Base-by-base conservation (phyloP, 768 basidiomycete species). In the Pholiota molesta region DNA sequence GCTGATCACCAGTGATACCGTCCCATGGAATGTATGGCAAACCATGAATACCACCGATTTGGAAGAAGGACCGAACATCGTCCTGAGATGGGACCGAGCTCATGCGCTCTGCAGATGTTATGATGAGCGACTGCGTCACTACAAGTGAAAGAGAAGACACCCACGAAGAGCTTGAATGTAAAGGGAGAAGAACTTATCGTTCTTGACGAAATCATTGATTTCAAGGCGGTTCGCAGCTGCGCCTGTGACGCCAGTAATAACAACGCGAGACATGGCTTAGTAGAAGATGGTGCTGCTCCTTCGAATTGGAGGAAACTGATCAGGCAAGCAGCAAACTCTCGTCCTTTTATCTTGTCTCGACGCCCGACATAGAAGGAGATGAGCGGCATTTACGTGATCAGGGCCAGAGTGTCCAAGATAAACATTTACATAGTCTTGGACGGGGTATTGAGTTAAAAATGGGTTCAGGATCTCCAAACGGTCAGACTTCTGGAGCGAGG, bases 11-110 rank as follows among this genome's bases (percentile, higher is more conserved):
- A 6, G 74, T 77, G 11, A 76, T 71, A 14, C 75, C 79, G 55
- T 82, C 76, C 82, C 82, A 86, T 0, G 69, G 64, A 9, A 71
- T 68, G 60, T 75, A 79, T 0, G 85, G 85, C 23, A 79, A 66
- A 6, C 84, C 85, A 62, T 86, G 85, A 60, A 86, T 84, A 17
- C 82, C 82, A 3, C 73, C 77, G 42, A 86, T 74, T 49, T 75
- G 72, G 70, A 80, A 82, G 69, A 75, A 81, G 16, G 83, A 83
- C 31, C 55, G 65, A 1, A 74, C 55, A 5, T 77, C 62, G 40
- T 35, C 55, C 64, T 82, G 78, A 0, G 57, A 13, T 2, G 13
- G 69, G 33, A 31, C 70, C 61, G 49, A 59, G 47, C 70, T 73
- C 67, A 80, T 77, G 16, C 59, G 49, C 60, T 69, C 77, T 80